Evolutionary conservation across 2,329 filamentous ascomycete species (phyloP).

Genomic region (Podosphaera fusca): DNA sequence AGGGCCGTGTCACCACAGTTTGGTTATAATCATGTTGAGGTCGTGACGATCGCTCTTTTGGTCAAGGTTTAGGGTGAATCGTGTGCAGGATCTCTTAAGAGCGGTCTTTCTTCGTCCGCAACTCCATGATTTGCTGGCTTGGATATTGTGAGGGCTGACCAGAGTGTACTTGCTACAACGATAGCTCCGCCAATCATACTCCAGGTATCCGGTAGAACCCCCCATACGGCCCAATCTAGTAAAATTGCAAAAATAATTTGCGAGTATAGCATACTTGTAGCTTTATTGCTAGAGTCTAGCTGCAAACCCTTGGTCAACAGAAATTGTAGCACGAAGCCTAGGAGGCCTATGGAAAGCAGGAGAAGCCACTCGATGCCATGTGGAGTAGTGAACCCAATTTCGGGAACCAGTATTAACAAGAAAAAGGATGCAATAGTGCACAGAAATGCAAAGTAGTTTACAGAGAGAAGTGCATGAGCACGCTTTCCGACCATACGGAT

Average conservation of each 20-base stretch:
- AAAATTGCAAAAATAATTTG: conserved; percentile 41
- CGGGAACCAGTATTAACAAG: conserved; percentile 23
- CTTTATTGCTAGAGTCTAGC: conserved; percentile 15
- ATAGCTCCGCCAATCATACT: conserved; percentile 13
- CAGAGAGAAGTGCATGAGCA: conserved; percentile 62
- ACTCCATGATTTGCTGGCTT: background rate
- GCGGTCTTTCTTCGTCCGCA: conserved; percentile 12
- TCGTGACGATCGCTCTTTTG: no score
- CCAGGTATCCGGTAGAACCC: conserved; percentile 12
- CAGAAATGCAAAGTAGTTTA: conserved; percentile 60
- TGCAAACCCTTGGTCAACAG: conserved; percentile 56
- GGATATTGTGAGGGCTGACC: conserved; percentile 12
- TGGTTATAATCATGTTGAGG: no score
- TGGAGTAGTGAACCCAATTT: conserved; percentile 23
- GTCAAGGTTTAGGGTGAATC: no score
- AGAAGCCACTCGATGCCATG: conserved; percentile 32
- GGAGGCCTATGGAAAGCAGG: conserved; percentile 43
- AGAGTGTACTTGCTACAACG: conserved; percentile 14
- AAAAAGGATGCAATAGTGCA: conserved; percentile 41
- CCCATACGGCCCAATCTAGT: conserved; percentile 15
- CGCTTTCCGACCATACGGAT: conserved; percentile 62
- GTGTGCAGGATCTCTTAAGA: conserved; percentile 8
- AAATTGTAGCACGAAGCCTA: conserved; percentile 70
- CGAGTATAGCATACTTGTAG: conserved; percentile 42
- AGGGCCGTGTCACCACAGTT: no score